Conservation (phyloP, 2,329 filamentous ascomycete genomes). For the Tolypocladium pustulatum region DNA sequence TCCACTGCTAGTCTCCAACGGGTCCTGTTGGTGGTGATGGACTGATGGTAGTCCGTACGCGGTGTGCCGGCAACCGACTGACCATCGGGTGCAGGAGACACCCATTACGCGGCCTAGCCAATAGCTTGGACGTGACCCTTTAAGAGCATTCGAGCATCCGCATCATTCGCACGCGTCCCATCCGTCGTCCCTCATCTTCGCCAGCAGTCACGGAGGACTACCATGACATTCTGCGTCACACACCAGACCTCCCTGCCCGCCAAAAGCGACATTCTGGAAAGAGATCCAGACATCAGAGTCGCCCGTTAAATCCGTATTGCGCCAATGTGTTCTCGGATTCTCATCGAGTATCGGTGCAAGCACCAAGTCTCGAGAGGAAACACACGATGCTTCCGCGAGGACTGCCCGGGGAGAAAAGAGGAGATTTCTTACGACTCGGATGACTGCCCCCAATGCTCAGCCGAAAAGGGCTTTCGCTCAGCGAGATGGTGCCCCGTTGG, state of each 20-base stretch:
- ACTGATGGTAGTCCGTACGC: neutral
- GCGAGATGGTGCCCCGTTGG: slow-evolving; percentile 26
- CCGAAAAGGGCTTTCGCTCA: slow-evolving; percentile 16
- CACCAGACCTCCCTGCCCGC: neutral
- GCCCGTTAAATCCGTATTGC: neutral
- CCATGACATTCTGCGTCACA: neutral
- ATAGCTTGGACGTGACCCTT: neutral
- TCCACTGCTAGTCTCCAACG: neutral
- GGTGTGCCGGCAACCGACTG: neutral
- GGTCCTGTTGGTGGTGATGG: neutral
- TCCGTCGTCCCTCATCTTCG: neutral
- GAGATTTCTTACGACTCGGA: slow-evolving; percentile 19
- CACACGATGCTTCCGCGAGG: slow-evolving; percentile 21
- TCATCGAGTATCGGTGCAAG: slow-evolving; percentile 25
- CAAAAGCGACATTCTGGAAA: neutral
- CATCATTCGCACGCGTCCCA: neutral
- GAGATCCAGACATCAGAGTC: neutral
- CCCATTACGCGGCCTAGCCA: slow-evolving; percentile 8
- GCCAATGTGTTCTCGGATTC: slow-evolving; percentile 21
- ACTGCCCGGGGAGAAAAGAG: slow-evolving; percentile 19
- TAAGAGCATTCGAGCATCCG: neutral
- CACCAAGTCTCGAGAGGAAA: slow-evolving; percentile 23
- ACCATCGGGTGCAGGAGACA: neutral
- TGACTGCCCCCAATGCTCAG: slow-evolving; percentile 24
- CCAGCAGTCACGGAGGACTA: neutral